Percentiles rank a stretch among this genome's conserved stretches.
Evolutionary conservation across 2,329 filamentous ascomycete genomes (phyloP).

Genomic region (Coniochaeta sp.): DNA sequence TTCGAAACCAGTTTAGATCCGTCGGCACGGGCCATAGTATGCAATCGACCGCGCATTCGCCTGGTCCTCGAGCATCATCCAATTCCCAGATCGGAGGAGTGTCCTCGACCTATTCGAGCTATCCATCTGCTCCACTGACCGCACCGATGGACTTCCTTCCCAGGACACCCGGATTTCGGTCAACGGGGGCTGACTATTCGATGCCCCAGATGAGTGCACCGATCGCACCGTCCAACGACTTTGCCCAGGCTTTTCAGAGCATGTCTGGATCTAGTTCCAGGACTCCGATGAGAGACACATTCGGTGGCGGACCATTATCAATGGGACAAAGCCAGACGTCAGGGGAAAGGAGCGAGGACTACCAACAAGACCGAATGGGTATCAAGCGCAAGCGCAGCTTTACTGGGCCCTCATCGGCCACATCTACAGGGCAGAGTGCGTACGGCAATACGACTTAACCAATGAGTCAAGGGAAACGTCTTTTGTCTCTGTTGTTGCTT

Average conservation of each 20-base stretch:
- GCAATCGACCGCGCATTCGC: conserved; percentile 18
- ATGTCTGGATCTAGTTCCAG: conserved; percentile 27
- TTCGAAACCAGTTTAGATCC: conserved; percentile 36
- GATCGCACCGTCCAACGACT: conserved; percentile 45
- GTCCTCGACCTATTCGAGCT: conserved; percentile 40
- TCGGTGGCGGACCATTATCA: conserved; percentile 24
- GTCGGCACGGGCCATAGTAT: conserved; percentile 19
- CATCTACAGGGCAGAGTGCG: not conserved
- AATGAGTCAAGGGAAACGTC: not conserved
- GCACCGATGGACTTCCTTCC: conserved; percentile 46
- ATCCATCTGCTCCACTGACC: conserved; percentile 45
- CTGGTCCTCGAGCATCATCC: conserved; percentile 30
- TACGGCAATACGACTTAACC: conserved; percentile 1
- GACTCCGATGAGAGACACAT: conserved; percentile 38
- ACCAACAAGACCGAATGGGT: conserved; percentile 17
- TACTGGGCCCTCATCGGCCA: conserved; percentile 12
- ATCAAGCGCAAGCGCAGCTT: conserved; percentile 33
- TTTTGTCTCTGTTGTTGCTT: not conserved
- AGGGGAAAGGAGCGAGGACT: conserved; percentile 18
- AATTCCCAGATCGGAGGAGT: conserved; percentile 29
- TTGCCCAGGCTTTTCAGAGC: conserved; percentile 39
- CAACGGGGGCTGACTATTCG: conserved; percentile 36
- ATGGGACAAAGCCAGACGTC: conserved; percentile 13
- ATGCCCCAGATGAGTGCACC: conserved; percentile 49
- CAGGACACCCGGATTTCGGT: conserved; percentile 29